phyloP scores from a whole-genome alignment of 352 stramenopile genomes.

The Phytopythium mirpurense region DNA sequence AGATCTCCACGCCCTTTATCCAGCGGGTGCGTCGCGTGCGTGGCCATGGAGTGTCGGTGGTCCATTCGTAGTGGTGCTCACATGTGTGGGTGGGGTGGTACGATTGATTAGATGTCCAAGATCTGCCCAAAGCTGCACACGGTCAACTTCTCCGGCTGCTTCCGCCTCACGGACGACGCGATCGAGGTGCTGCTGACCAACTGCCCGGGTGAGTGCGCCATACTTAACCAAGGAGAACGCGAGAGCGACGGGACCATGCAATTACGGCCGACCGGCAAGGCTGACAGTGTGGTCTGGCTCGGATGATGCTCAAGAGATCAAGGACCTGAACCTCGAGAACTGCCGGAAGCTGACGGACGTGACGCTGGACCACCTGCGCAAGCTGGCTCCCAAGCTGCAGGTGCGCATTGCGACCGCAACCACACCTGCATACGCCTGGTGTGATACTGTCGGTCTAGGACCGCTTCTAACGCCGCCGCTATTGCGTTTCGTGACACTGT shows the following conservation, averaged over 20 bases:
- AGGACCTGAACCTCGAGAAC: conserved; percentile 87
- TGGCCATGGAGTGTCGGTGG: background rate
- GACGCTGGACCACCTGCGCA: conserved; percentile 72
- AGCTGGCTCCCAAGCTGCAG: conserved; percentile 77
- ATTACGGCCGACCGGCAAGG: too few relatives aligned
- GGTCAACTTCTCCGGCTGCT: conserved; percentile 85
- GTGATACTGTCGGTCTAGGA: too few relatives aligned
- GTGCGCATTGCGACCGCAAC: too few relatives aligned
- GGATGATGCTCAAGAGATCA: conserved; percentile 57
- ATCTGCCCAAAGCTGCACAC: conserved; percentile 82
- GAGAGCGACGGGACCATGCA: too few relatives aligned
- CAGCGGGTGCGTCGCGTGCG: conserved; percentile 31
- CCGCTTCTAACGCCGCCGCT: too few relatives aligned
- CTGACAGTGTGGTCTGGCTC: too few relatives aligned
- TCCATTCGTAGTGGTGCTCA: too few relatives aligned
- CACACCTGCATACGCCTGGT: too few relatives aligned
- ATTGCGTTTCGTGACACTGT: too few relatives aligned
- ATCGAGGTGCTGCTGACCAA: conserved; percentile 77
- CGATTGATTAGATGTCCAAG: conserved; percentile 67
- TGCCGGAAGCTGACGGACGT: conserved; percentile 84
- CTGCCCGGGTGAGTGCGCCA: conserved; percentile 45
- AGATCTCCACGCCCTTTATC: conserved; percentile 77
- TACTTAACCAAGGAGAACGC: too few relatives aligned
- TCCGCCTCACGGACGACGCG: conserved; percentile 82
- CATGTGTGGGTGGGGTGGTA: too few relatives aligned